Percentiles rank a stretch among this genome's conserved stretches.
Conservation (phyloP, 2,329 filamentous ascomycete species). For the Apiospora hydei region DNA sequence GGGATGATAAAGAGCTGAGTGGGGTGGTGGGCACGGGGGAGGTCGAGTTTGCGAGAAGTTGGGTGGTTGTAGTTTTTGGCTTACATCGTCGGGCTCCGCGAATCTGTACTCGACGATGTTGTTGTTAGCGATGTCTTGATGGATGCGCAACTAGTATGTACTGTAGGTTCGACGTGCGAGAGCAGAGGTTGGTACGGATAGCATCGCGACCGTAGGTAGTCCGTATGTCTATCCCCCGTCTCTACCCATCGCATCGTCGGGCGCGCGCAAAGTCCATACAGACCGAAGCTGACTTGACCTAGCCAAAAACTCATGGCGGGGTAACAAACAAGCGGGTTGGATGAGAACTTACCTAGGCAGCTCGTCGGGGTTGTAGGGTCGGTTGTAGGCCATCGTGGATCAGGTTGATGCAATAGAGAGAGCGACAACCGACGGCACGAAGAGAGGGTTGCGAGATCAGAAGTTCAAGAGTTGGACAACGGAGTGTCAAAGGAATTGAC, state of each 20-base stretch:
- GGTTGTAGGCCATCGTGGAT: constrained; percentile 87
- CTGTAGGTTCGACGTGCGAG: neutral
- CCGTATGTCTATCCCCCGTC: neutral
- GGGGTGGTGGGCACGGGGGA: constrained; percentile 21
- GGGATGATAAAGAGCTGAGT: constrained; percentile 8
- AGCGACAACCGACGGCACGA: constrained; percentile 3
- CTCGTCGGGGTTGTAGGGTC: constrained; percentile 90
- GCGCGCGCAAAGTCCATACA: constrained; percentile 29
- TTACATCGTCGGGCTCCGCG: constrained; percentile 76
- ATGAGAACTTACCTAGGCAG: constrained; percentile 79
- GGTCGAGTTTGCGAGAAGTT: constrained; percentile 25
- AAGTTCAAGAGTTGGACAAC: neutral
- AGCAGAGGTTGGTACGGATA: neutral
- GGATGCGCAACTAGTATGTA: neutral
- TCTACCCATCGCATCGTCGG: constrained; percentile 28
- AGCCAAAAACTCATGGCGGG: constrained; percentile 28
- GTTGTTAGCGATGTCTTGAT: constrained; percentile 1
- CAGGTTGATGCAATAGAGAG: constrained; percentile 8
- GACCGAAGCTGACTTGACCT: neutral
- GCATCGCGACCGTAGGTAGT: neutral
- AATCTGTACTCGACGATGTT: constrained; percentile 56
- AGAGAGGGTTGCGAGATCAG: neutral
- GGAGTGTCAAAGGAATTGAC: neutral
- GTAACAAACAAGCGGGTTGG: constrained; percentile 26
- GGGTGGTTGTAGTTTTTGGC: constrained; percentile 26